Evolutionary conservation across 1,284 basidiomycete species (phyloP).

Genomic region (Fomitopsis palustris): DNA sequence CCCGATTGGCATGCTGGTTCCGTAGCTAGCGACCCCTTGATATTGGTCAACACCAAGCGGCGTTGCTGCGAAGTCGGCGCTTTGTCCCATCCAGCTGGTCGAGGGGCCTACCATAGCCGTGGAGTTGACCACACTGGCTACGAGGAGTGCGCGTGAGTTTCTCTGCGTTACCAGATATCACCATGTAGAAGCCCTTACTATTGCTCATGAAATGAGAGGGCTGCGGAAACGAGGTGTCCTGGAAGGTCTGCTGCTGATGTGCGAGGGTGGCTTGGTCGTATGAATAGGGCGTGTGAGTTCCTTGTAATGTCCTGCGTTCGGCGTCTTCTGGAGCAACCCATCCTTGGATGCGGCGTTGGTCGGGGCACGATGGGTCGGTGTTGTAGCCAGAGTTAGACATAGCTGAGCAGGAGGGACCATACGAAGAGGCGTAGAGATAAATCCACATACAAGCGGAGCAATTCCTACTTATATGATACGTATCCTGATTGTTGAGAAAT

Average conservation of each 20-base stretch:
- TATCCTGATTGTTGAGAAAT: not conserved
- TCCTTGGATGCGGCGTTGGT: not conserved
- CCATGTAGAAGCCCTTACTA: not conserved
- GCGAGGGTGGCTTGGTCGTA: not conserved
- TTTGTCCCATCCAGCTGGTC: not conserved
- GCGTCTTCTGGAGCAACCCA: not conserved
- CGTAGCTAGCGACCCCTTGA: not conserved
- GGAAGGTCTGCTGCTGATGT: not conserved
- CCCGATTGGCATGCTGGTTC: not conserved
- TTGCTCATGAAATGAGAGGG: not conserved
- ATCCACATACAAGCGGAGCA: not conserved
- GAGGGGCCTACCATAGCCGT: not conserved
- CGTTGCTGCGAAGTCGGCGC: not conserved
- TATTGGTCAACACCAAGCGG: not conserved
- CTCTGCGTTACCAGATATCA: not conserved
- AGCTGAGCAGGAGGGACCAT: not conserved
- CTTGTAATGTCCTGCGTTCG: not conserved
- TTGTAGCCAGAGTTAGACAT: not conserved
- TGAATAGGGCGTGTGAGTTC: not conserved
- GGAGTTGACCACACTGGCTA: not conserved
- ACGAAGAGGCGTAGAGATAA: not conserved
- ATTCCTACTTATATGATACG: not conserved
- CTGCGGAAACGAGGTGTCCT: not conserved
- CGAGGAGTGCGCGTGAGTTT: not conserved
- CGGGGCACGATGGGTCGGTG: not conserved